Conservation (phyloP, 352 stramenopile genomes). For the Globisporangium nodosum region DNA sequence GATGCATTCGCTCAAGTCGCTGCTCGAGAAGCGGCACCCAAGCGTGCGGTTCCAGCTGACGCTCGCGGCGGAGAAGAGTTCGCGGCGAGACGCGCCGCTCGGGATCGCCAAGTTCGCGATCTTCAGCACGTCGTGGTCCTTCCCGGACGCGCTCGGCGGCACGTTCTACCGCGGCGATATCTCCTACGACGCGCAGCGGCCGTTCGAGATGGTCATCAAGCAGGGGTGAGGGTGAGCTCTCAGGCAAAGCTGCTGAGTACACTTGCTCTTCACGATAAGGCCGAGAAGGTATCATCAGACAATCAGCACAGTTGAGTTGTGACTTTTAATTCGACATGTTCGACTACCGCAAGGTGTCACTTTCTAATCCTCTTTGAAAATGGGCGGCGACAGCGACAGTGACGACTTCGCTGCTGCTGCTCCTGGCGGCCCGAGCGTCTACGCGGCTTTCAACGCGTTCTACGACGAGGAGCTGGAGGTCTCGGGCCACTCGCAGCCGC, state of each 20-base stretch:
- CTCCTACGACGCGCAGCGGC: slow-evolving; percentile 6
- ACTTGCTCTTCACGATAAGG: no score
- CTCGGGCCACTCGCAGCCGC: not conserved
- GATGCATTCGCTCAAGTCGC: slow-evolving; percentile 14
- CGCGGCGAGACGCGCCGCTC: slow-evolving; percentile 8
- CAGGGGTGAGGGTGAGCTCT: slow-evolving; percentile 1
- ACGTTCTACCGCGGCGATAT: slow-evolving; percentile 44
- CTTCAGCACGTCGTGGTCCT: slow-evolving; percentile 34
- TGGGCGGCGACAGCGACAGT: slow-evolving; percentile 5
- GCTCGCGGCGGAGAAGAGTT: slow-evolving; percentile 16
- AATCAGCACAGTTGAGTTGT: not conserved
- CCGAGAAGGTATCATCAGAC: no score
- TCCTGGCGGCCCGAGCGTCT: slow-evolving; percentile 1
- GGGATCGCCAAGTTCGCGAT: slow-evolving; percentile 35
- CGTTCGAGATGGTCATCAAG: slow-evolving; percentile 11
- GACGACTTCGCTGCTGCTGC: not conserved
- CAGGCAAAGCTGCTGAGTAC: no score
- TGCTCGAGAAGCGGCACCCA: slow-evolving; percentile 23
- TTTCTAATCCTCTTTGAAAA: slow-evolving; percentile 1
- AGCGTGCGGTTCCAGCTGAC: slow-evolving; percentile 34
- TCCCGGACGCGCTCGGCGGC: slow-evolving; percentile 27
- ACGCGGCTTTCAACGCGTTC: slow-evolving; percentile 12
- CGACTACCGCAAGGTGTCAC: no score
- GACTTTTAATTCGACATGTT: not conserved
- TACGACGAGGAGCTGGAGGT: slow-evolving; percentile 14